Percentiles rank a stretch among this genome's conserved stretches.
Evolutionary conservation across 78 protist species (phyloP).

Genomic region (Guillardia theta): DNA sequence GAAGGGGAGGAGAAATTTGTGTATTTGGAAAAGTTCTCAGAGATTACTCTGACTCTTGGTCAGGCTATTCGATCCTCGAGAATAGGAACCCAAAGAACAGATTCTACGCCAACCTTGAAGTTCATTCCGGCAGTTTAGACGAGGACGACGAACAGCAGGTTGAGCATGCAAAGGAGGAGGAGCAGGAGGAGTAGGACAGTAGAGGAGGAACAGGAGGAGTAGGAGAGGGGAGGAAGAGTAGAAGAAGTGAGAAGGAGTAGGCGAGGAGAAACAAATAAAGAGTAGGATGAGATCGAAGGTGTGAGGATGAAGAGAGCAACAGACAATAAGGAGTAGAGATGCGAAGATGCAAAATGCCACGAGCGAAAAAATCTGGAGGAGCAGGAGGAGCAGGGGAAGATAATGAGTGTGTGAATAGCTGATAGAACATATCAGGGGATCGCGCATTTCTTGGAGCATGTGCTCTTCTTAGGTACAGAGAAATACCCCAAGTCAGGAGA

Average conservation of each 20-base stretch:
- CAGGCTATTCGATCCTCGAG: neutral
- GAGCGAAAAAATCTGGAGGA: no score
- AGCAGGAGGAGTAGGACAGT: no score
- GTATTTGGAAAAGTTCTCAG: neutral
- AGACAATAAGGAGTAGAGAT: no score
- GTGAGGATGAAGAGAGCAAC: no score
- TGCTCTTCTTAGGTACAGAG: conserved; percentile 34
- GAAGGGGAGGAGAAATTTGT: neutral
- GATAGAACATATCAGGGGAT: neutral
- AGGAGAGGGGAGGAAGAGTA: no score
- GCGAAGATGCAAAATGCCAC: no score
- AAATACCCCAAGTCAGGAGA: conserved; percentile 18
- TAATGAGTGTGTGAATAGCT: neutral
- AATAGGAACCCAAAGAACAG: neutral
- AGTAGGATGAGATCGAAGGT: no score
- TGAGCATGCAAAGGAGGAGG: no score
- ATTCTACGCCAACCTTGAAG: neutral
- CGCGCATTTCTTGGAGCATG: conserved; percentile 35
- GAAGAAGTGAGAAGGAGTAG: no score
- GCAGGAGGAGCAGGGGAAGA: no score
- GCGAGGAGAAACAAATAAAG: no score
- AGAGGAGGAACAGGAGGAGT: no score
- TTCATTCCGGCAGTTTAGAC: conserved; percentile 19
- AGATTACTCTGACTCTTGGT: neutral
- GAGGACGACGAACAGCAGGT: neutral